Evolutionary conservation across 176 grass and related monocot species (phyloP).

Genomic region (Triticum dicoccoides): DNA sequence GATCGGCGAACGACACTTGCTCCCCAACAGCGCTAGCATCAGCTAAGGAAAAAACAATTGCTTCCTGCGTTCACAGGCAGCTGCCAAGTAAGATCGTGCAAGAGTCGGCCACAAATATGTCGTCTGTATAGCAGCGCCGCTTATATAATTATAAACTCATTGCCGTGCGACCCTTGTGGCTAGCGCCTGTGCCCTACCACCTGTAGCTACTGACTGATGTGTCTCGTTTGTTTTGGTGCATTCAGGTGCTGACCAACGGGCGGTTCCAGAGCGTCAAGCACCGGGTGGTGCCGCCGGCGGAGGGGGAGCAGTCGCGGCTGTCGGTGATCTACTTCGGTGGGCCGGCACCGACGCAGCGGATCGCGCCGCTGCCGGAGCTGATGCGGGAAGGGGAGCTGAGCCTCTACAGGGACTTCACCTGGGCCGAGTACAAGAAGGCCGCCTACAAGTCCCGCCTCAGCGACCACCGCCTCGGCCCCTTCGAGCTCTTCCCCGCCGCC

Average conservation of each 20-base stretch:
- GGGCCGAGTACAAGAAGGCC: constrained; percentile 75
- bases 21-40: too few relatives aligned
- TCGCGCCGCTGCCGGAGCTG: constrained; percentile 64
- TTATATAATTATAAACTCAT: too few relatives aligned
- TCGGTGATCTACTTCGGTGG: constrained; percentile 89
- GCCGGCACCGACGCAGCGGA: constrained; percentile 39
- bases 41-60: too few relatives aligned
- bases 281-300: constrained; percentile 64
- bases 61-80: too few relatives aligned
- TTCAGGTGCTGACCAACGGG: constrained; percentile 83
- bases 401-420: constrained; percentile 81
- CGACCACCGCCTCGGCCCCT: constrained; percentile 59
- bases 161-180: too few relatives aligned
- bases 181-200: too few relatives aligned
- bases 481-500: constrained; percentile 36
- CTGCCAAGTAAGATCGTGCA: too few relatives aligned
- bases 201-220: too few relatives aligned
- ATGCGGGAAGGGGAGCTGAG: constrained; percentile 61
- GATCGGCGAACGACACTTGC: too few relatives aligned
- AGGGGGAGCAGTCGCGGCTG: constrained; percentile 41
- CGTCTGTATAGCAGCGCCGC: too few relatives aligned
- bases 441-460: constrained; percentile 56
- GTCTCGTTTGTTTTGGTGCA: too few relatives aligned
- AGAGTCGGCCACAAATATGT: too few relatives aligned
- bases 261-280: constrained; percentile 79